These are phyloP conservation scores for Pleurozium schreberi DNA, from an alignment of 225 moss, liverwort and hornwort genomes.

Conservation along the genomic window DNA sequence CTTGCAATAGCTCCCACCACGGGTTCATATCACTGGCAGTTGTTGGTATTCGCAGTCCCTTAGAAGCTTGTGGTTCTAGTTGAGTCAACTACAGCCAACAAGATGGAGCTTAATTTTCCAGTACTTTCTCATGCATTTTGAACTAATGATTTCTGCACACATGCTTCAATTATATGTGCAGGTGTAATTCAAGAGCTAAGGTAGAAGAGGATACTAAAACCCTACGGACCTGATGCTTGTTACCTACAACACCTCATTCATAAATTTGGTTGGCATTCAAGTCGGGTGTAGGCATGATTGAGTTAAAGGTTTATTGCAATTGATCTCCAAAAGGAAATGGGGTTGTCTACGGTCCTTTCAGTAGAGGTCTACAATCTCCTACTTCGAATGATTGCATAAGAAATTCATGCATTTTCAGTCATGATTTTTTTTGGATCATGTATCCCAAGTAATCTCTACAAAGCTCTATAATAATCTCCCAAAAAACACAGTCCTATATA, in stretches of 20 bases:
- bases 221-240: neutral
- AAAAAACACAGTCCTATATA: neutral
- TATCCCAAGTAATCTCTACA: neutral
- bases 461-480: neutral
- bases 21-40: constrained; percentile 38
- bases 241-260: neutral
- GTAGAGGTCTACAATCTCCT: neutral
- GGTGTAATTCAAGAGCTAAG: neutral
- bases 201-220: neutral
- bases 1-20: constrained; percentile 53
- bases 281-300: neutral
- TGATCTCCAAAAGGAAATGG: neutral
- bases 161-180: neutral
- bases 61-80: neutral
- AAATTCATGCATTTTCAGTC: neutral
- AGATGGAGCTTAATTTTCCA: neutral
- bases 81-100: constrained; percentile 22
- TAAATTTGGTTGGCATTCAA: neutral
- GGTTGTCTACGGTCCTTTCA: neutral
- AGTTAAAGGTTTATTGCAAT: neutral
- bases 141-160: neutral
- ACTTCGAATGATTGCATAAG: neutral
- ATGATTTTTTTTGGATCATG: neutral
- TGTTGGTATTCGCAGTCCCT: constrained; percentile 18
- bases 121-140: neutral